phyloP scores from a whole-genome alignment of 352 stramenopile genomes.

The Thraustotheca clavata region DNA sequence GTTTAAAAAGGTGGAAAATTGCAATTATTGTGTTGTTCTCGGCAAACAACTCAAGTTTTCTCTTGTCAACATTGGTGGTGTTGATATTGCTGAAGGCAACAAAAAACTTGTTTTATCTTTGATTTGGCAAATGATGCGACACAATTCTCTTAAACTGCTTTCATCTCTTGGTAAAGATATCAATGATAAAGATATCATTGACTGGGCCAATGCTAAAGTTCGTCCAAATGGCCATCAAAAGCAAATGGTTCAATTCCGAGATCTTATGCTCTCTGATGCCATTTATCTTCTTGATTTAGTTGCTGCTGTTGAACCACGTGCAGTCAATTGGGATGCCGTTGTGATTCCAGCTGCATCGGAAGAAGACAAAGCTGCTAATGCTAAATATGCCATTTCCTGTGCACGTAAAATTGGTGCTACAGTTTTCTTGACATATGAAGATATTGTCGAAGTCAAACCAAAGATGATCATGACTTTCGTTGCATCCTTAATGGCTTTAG shows the following conservation, averaged over 20 bases:
- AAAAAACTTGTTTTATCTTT: slow-evolving; percentile 91
- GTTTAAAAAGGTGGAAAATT: slow-evolving; percentile 86
- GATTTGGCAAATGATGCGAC: slow-evolving; percentile 92
- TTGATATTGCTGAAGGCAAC: slow-evolving; percentile 89
- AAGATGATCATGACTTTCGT: slow-evolving; percentile 92
- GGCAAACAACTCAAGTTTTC: slow-evolving; percentile 85
- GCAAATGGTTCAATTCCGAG: slow-evolving; percentile 80
- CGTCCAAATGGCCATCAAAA: slow-evolving; percentile 58
- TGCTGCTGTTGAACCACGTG: slow-evolving; percentile 71
- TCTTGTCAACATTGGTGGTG: slow-evolving; percentile 84
- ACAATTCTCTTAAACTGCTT: slow-evolving; percentile 84
- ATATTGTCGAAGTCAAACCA: slow-evolving; percentile 90
- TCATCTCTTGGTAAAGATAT: slow-evolving; percentile 50
- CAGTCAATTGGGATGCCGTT: slow-evolving; percentile 89
- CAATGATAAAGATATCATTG: slow-evolving; percentile 75
- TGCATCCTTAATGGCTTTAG: slow-evolving; percentile 76
- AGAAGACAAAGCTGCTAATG: slow-evolving; percentile 85
- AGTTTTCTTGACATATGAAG: slow-evolving; percentile 90
- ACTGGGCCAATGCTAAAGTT: slow-evolving; percentile 80
- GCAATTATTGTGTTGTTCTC: slow-evolving; percentile 84
- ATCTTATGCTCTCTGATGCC: slow-evolving; percentile 62
- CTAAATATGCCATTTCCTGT: slow-evolving; percentile 90
- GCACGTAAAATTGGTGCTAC: slow-evolving; percentile 88
- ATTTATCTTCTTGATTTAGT: slow-evolving; percentile 85
- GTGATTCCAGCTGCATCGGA: slow-evolving; percentile 28